Evolutionary conservation across 176 grass and related monocot species (phyloP).

Genomic region (Eragrostis curvula): DNA sequence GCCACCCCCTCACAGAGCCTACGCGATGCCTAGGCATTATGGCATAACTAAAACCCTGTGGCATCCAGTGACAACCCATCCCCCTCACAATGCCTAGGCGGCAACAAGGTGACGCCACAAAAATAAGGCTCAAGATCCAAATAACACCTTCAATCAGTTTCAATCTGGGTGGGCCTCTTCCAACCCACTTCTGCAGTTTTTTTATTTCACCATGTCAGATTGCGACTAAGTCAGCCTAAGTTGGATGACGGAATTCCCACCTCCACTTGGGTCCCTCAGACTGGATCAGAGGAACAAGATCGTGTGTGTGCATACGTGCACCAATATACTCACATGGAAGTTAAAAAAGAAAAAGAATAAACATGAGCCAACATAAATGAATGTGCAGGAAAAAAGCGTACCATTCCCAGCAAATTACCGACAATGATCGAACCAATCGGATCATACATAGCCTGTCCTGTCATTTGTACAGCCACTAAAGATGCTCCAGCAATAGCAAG

Average conservation of each 20-base stretch:
- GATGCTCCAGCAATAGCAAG: conserved; percentile 90
- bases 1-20: too few relatives aligned
- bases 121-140: too few relatives aligned
- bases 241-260: neutral
- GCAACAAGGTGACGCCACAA: too few relatives aligned
- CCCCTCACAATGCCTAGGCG: too few relatives aligned
- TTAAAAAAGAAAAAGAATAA: neutral
- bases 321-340: neutral
- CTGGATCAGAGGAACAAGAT: neutral
- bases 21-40: too few relatives aligned
- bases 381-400: conserved; percentile 40
- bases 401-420: conserved; percentile 90
- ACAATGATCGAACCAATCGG: conserved; percentile 97
- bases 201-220: neutral
- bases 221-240: neutral
- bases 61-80: too few relatives aligned
- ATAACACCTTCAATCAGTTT: neutral
- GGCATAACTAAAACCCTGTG: too few relatives aligned
- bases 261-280: neutral
- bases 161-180: neutral
- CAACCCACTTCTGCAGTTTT: neutral
- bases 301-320: neutral
- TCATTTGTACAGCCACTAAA: conserved; percentile 86
- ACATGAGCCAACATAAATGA: conserved; percentile 18
- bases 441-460: conserved; percentile 96